phyloP scores from a whole-genome alignment of 2,329 filamentous ascomycete genomes.

The Chrysosphaeria jannelii region DNA sequence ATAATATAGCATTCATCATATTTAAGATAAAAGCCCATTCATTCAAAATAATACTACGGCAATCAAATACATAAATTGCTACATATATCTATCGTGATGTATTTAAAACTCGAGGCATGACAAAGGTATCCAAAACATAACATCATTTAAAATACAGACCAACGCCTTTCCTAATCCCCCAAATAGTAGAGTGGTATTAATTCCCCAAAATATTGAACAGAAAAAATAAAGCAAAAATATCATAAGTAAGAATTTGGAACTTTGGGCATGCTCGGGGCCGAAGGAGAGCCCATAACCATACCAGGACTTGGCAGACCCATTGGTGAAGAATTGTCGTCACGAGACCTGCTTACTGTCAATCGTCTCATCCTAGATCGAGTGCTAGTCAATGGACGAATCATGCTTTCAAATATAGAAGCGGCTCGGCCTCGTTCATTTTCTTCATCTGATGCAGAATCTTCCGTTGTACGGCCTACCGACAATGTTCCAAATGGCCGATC shows the following conservation, averaged over 20 bases:
- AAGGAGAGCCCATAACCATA: slow-evolving; percentile 1
- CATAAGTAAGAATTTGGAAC: slow-evolving; percentile 6
- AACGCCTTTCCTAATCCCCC: too few relatives aligned
- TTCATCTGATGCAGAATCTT: neutral
- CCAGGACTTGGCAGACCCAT: too few relatives aligned
- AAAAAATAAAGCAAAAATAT: slow-evolving; percentile 1
- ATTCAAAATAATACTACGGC: too few relatives aligned
- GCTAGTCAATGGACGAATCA: slow-evolving; percentile 25
- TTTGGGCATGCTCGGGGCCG: slow-evolving; percentile 6
- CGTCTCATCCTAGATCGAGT: slow-evolving; percentile 28
- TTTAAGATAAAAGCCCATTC: too few relatives aligned
- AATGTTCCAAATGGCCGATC: slow-evolving; percentile 15
- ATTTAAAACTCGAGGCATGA: too few relatives aligned
- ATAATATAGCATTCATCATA: too few relatives aligned
- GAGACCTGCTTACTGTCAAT: slow-evolving; percentile 23
- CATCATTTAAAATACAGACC: too few relatives aligned
- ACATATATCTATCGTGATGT: too few relatives aligned
- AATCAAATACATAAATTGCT: too few relatives aligned
- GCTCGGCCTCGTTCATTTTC: neutral
- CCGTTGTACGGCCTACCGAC: neutral
- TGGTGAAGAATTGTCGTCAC: slow-evolving; percentile 9
- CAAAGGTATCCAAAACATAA: too few relatives aligned
- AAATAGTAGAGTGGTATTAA: too few relatives aligned
- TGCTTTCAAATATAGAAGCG: slow-evolving; percentile 16
- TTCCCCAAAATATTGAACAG: neutral